Base-by-base conservation (phyloP, 2,329 filamentous ascomycete species). In the Alternaria infectoria region DNA sequence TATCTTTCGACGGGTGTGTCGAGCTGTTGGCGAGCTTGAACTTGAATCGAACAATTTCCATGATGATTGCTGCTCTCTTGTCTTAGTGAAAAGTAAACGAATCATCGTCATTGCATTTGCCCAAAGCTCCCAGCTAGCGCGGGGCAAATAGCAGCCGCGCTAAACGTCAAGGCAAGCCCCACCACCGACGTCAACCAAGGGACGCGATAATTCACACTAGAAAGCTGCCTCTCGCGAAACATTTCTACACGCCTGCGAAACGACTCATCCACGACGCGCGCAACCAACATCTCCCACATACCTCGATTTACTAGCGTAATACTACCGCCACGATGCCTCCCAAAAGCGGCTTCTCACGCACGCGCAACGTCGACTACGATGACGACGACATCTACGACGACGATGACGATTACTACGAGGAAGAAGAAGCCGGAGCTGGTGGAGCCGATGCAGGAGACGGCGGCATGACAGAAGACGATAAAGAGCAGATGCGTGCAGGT, bases 401-500 rank as follows among this genome's bases (percentile, higher is more conserved):
- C 64, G 84, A 85, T 64, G 84, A 85, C 28, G 81, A 83, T 11
- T 80, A 79, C 32, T 77, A 70, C 11, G 79, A 73, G 19, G 77
- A 77, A 62, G 69, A 77, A 25, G 77, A 36, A n/a, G 32, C 15
- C 4, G 30, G 68, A 28, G 26, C 26, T 6, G 79, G 71, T n/a
- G 76, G 74, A 62, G 69, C 63, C 43, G 69, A 70, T 2, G 69
- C 50, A 4, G 66, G 49, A n/a, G 63, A 69, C 4, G 64, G 52
- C 4, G 64, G 52, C 46, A 75, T 74, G 67, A 72, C 74, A 5
- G 74, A 72, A 15, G 74, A 77, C 30, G 77, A 75, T 62, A 69
- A 75, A 77, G 79, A 81, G 77, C 82, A 86, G 65, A 87, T 96
- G 86, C 85, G 86, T 43, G 80, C 87, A 43, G 90, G 89, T 54